These are phyloP conservation scores for Metarhizium anisopliae DNA, from an alignment of 2,329 filamentous ascomycete genomes.

Conservation along the genomic window DNA sequence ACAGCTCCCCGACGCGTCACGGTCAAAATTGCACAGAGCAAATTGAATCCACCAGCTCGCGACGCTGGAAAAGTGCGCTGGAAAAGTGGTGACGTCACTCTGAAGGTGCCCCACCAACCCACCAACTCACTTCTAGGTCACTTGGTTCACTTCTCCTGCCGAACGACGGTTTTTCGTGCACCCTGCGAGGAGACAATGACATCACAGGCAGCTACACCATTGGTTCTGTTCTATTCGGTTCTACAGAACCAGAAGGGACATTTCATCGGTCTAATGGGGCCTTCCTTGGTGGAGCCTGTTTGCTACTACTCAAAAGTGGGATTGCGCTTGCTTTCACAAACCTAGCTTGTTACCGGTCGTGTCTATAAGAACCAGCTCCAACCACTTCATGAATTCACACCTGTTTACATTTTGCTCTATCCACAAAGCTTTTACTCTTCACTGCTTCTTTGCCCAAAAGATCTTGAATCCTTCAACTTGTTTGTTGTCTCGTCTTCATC, in stretches of 20 bases:
- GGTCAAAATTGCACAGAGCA: background rate
- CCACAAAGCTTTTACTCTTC: background rate
- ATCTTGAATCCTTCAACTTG: background rate
- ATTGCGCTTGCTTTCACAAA: background rate
- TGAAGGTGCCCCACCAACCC: background rate
- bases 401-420: background rate
- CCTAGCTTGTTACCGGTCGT: background rate
- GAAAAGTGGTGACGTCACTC: conserved; percentile 5
- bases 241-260: background rate
- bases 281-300: conserved; percentile 1
- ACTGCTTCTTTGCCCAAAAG: background rate
- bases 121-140: background rate
- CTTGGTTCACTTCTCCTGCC: no score
- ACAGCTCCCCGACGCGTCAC: background rate
- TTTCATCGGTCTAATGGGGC: background rate
- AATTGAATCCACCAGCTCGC: background rate
- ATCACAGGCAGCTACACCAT: conserved; percentile 1
- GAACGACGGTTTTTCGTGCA: background rate
- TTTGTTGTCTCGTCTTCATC: background rate
- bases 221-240: background rate
- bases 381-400: background rate
- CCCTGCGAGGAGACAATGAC: conserved; percentile 2
- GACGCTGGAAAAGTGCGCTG: background rate
- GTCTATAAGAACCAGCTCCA: background rate
- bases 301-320: background rate